Percentiles rank a stretch among this genome's conserved stretches.
phyloP scores from a whole-genome alignment of 2,329 filamentous ascomycete genomes.

The Aspergillus fructus region DNA sequence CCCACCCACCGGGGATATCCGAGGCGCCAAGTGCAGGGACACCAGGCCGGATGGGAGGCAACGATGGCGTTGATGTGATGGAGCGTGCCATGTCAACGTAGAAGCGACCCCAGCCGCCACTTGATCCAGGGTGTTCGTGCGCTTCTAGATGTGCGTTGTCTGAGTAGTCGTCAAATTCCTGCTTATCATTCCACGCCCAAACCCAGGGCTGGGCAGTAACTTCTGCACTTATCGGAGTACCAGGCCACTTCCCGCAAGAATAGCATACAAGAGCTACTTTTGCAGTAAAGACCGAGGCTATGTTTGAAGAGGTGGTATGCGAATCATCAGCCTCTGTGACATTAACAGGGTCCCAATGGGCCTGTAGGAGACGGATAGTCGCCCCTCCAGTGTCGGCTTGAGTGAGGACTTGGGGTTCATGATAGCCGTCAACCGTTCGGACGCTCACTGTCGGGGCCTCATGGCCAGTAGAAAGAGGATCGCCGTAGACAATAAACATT shows the following conservation, averaged over 20 bases:
- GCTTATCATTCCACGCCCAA: conserved; percentile 11
- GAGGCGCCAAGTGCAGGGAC: conserved; percentile 2
- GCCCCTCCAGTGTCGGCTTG: not conserved
- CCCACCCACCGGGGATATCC: not conserved
- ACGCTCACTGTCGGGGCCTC: conserved; percentile 8
- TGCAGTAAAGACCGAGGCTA: not conserved
- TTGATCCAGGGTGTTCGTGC: conserved; percentile 1
- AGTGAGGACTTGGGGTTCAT: conserved; percentile 1
- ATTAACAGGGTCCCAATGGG: conserved; percentile 1
- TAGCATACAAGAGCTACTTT: conserved; percentile 8
- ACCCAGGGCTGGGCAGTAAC: conserved; percentile 10
- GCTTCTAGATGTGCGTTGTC: conserved; percentile 2
- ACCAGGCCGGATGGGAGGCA: conserved; percentile 1
- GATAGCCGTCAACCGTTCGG: conserved; percentile 7
- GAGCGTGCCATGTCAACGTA: conserved; percentile 12
- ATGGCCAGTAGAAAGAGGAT: conserved; percentile 4
- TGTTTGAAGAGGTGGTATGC: not conserved
- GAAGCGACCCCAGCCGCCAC: conserved; percentile 9
- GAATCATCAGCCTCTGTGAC: not conserved
- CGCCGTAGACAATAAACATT: conserved; percentile 12
- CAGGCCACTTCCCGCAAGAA: conserved; percentile 9
- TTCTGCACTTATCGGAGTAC: not conserved
- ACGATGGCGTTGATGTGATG: not conserved
- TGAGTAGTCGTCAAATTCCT: conserved; percentile 2
- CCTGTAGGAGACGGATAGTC: conserved; percentile 1